These are phyloP conservation scores for Plantago elongata DNA, from an alignment of 257 asterid genomes.

Conservation along the genomic window DNA sequence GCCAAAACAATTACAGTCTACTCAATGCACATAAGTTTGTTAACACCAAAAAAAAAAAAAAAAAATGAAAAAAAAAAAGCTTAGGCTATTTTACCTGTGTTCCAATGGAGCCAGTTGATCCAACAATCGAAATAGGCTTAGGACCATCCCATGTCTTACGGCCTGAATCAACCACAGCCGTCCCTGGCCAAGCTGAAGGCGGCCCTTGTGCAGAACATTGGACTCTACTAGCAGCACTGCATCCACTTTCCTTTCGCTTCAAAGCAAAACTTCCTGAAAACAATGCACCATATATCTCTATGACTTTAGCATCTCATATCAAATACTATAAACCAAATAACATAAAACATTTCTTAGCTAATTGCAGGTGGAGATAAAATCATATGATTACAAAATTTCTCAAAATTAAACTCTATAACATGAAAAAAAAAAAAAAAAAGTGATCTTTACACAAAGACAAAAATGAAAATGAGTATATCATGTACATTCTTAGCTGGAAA, in stretches of 20 bases:
- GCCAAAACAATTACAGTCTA: neutral
- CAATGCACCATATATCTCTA: slow-evolving; percentile 17
- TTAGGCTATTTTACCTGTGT: slow-evolving; percentile 61
- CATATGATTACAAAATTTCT: too few relatives aligned
- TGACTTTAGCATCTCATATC: slow-evolving; percentile 10
- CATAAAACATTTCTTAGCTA: too few relatives aligned
- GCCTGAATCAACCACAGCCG: slow-evolving; percentile 65
- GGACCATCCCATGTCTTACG: slow-evolving; percentile 85
- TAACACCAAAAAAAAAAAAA: neutral
- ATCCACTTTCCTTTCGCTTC: slow-evolving; percentile 55
- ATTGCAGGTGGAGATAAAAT: too few relatives aligned
- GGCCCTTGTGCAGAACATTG: slow-evolving; percentile 67
- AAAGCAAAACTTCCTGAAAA: slow-evolving; percentile 54
- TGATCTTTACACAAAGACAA: slow-evolving; percentile 1
- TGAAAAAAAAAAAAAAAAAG: neutral
- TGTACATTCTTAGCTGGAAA: slow-evolving; percentile 6
- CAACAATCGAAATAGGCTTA: slow-evolving; percentile 88
- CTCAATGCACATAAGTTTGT: neutral
- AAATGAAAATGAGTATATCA: neutral
- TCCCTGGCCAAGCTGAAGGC: slow-evolving; percentile 97
- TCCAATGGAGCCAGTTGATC: slow-evolving; percentile 98
- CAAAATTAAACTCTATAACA: neutral
- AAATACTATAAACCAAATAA: too few relatives aligned
- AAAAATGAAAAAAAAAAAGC: neutral
- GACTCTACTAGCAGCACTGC: slow-evolving; percentile 41